Evolutionary conservation across 225 moss, liverwort and hornwort genomes (phyloP), one percentile per base, ranked within the genome.

Genomic region (Climacium dendroides): DNA sequence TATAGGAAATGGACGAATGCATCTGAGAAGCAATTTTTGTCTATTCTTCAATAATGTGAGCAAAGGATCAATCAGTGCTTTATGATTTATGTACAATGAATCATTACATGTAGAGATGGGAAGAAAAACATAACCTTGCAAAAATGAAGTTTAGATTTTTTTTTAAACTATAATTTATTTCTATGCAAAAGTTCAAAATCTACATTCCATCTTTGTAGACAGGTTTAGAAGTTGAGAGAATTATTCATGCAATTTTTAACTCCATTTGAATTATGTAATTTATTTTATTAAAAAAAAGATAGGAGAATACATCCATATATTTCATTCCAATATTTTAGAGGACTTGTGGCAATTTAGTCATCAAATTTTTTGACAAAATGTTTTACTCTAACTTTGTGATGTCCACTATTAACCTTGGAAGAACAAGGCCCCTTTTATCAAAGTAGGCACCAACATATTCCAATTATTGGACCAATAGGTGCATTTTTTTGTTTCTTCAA

Each of bases 351-450:
- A 9, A 23, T 76, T 76, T 54, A 54, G 4, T 24, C 9, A n/a
- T 25, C 15, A 35, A n/a, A 3, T 23, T 7, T 52, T 22, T 53
- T 23, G 2, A 53, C 1, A n/a, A 0, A 23, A 35, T n/a, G 9
- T 23, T n/a, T 54, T 76, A 76, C 3, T 19, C 1, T 75, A 2
- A 54, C 9, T 54, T 54, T 76, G 13, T 9, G 6, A 54, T 35
- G 24, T 76, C 35, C 15, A n/a, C 10, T 23, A 10, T 54, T 9
- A 8, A 32, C 13, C 13, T 48, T 32, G 0, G 1, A 30, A 73
- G 4, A 4, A 73, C 1, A 0, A 3, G 2, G 0, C 2, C 4
- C 11, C 4, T 0, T 12, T 19, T 2, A 19, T 4, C 19, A 48
- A 32, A 1, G 12, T 19, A 48, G 11, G 2, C 3, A 19, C 32